Base-by-base conservation (phyloP, 345 rosid genomes). In the Corchorus olitorius region DNA sequence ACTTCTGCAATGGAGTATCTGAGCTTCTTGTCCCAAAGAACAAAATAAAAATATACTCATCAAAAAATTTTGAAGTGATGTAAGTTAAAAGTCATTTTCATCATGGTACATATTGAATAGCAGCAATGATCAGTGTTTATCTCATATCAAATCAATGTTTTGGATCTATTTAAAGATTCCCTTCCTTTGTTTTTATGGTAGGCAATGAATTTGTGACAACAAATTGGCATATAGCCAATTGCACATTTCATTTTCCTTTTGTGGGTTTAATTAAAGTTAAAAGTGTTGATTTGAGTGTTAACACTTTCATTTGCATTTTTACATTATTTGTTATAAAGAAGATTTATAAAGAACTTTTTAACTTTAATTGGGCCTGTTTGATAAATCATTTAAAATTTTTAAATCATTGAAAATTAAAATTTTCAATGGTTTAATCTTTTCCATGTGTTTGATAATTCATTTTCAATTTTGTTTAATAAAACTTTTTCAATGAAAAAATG, bases 131-230 rank as follows among this genome's bases (percentile, higher is more conserved):
- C 49, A 39, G 7, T 39, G 11, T 8, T 19, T 39, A 39, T 39
- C 27, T 27, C 27, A 17, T 41, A 41, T 65, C 69, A 65, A 41
- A 65, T 65, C 70, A 43, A 65, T 41, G 33, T 41, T 41, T 41
- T n/a, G 70, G 16, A 41, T 41, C 16, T 65, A 65, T 65, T 41
- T 41, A 5, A 5, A 65, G 70, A 65, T 65, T 65, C 70, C 17
- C 39, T 27, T 60, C 37, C 22, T 22, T 20, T 4, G 27, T 27
- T n/a, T 55, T 55, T n/a, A 16, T 0, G 10, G 22, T 8, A 56
- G 61, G 5, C 61, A 56, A 56, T 56, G 61, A 56, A 56, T 19
- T 20, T 56, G 61, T 8, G 5, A 20, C 34, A 19, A 56, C 34
- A 20, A 56, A 6, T 55, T 55, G 59, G 59, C 59, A 55, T 6